These are phyloP conservation scores for Aureoboletus auriporus DNA, from an alignment of 768 basidiomycete species.

Conservation along the genomic window DNA sequence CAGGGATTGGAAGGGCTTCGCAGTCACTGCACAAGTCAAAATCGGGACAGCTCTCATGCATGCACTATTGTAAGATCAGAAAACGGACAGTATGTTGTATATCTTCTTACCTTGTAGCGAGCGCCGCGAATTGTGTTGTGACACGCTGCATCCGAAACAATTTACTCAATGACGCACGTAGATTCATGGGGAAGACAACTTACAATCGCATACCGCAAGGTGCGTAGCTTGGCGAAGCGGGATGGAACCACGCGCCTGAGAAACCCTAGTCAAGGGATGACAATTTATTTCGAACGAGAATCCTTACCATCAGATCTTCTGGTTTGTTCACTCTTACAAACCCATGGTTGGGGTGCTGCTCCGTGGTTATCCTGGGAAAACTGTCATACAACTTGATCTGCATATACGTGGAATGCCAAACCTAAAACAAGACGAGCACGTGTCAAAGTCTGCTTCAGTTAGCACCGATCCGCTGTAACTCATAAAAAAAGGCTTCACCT, in stretches of 20 bases:
- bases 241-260: constrained; percentile 29
- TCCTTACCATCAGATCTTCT: constrained; percentile 55
- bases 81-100: not conserved
- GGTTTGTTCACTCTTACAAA: constrained; percentile 61
- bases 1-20: constrained; percentile 73
- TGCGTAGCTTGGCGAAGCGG: constrained; percentile 34
- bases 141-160: constrained; percentile 36
- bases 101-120: constrained; percentile 63
- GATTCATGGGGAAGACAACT: constrained; percentile 3
- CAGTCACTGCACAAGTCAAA: constrained; percentile 79
- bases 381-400: not conserved
- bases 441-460: constrained; percentile 59
- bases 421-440: constrained; percentile 67
- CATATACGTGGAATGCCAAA: constrained; percentile 23
- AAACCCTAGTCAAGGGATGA: not conserved
- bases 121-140: constrained; percentile 49
- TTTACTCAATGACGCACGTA: not conserved
- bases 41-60: constrained; percentile 72
- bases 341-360: constrained; percentile 74
- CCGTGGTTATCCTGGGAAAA: constrained; percentile 49
- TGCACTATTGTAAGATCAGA: constrained; percentile 51
- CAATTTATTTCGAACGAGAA: not conserved
- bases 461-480: constrained; percentile 1
- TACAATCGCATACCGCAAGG: constrained; percentile 57
- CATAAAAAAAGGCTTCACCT: constrained; percentile 15